Conservation (phyloP, 1,284 basidiomycete species). For the Violaceomyces palustris region DNA sequence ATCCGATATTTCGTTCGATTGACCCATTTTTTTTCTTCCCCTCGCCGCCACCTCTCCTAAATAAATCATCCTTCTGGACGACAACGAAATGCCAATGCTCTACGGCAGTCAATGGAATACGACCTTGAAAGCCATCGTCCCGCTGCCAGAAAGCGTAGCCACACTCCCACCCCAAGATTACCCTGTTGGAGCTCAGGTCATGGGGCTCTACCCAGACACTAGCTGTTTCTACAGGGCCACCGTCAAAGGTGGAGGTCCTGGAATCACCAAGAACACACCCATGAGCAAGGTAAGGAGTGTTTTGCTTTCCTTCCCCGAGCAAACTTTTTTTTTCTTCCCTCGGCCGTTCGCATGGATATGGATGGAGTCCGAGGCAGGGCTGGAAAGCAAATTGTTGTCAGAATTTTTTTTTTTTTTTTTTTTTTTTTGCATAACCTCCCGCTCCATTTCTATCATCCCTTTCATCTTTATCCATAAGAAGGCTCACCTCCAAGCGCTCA, state of each 20-base stretch:
- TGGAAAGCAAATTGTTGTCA: too few species aligned
- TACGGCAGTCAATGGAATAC: constrained; percentile 28
- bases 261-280: constrained; percentile 15
- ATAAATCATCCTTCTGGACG: too few species aligned
- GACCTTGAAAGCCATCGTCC: constrained; percentile 44
- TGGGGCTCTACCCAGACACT: constrained; percentile 52
- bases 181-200: constrained; percentile 33
- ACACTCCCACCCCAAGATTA: constrained; percentile 47
- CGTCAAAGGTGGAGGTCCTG: constrained; percentile 46
- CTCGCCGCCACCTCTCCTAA: too few species aligned
- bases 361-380: too few species aligned
- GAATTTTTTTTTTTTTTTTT: not conserved
- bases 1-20: too few species aligned
- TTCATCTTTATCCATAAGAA: not conserved
- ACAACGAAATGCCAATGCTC: too few species aligned
- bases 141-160: constrained; percentile 36
- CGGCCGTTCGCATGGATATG: too few species aligned
- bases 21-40: not conserved
- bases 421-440: not conserved
- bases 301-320: not conserved
- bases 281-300: constrained; percentile 23
- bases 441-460: not conserved
- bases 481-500: constrained; percentile 41
- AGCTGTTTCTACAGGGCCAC: constrained; percentile 51
- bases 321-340: not conserved